Conservation (phyloP, 371 early-diverging fungal genomes). For the Vittaforma corneae region DNA sequence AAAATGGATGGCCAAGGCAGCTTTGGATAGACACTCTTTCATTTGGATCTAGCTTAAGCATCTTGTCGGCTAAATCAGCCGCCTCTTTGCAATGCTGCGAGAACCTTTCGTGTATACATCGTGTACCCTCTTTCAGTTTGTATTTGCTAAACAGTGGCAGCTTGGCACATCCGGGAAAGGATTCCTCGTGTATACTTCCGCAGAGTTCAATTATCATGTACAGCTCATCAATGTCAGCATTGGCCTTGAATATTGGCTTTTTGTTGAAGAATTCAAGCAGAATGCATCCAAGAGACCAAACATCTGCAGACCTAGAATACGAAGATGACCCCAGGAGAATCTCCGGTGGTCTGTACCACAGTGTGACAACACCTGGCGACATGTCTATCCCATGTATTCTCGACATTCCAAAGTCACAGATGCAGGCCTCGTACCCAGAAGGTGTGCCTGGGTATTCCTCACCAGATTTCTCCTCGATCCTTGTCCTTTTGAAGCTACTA, state of each 20-base stretch:
- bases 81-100: conserved; percentile 6
- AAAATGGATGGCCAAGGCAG: conserved; percentile 11
- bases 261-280: conserved; percentile 39
- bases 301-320: conserved; percentile 26
- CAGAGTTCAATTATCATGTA: conserved; percentile 57
- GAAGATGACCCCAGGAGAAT: conserved; percentile 26
- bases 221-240: conserved; percentile 20
- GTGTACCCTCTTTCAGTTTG: conserved; percentile 30
- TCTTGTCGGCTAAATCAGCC: conserved; percentile 32
- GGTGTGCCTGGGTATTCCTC: too few relatives aligned
- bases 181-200: conserved; percentile 50
- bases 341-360: conserved; percentile 57
- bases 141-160: conserved; percentile 17
- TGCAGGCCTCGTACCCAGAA: conserved; percentile 69
- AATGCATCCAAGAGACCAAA: conserved; percentile 35
- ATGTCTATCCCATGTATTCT: conserved; percentile 69
- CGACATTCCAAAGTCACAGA: conserved; percentile 94
- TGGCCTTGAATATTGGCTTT: conserved; percentile 15
- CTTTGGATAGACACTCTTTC: conserved; percentile 32
- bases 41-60: conserved; percentile 31
- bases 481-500: neutral
- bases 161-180: conserved; percentile 36
- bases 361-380: conserved; percentile 28
- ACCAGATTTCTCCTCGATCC: too few relatives aligned
- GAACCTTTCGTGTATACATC: conserved; percentile 17